Conservation (phyloP, 345 rosid genomes). For the Citrus reticulata region DNA sequence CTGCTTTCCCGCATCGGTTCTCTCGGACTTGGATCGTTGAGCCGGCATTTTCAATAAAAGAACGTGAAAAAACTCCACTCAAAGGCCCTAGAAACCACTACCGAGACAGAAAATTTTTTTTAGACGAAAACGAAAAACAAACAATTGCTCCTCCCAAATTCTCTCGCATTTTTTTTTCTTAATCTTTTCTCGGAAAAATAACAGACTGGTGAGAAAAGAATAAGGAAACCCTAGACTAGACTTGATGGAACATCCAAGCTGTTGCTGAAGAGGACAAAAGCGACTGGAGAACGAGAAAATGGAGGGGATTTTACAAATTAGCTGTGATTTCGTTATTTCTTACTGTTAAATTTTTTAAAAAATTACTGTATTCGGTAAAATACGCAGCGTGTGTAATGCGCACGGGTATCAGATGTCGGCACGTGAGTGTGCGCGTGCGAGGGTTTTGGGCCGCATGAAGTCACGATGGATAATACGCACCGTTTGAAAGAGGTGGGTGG, state of each 20-base stretch:
- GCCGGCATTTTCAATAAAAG: slow-evolving; percentile 42
- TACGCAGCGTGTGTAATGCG: slow-evolving; percentile 13
- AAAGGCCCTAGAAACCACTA: slow-evolving; percentile 21
- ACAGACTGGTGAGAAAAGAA: background rate
- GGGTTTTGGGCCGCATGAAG: background rate
- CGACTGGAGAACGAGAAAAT: slow-evolving; percentile 21
- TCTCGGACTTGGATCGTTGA: slow-evolving; percentile 71
- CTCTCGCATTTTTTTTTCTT: background rate
- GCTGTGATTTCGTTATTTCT: slow-evolving; percentile 14
- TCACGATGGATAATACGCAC: background rate
- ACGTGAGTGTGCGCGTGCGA: background rate
- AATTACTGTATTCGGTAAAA: background rate
- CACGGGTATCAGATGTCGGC: slow-evolving; percentile 10
- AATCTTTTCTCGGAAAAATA: background rate
- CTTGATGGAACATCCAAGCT: slow-evolving; percentile 21
- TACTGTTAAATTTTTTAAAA: background rate
- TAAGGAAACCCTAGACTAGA: slow-evolving; percentile 13
- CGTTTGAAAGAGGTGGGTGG: background rate
- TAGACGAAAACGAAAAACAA: background rate
- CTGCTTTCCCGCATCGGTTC: slow-evolving; percentile 58
- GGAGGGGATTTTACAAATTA: slow-evolving; percentile 27
- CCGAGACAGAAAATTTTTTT: background rate
- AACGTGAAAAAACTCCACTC: background rate
- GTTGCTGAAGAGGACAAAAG: slow-evolving; percentile 19
- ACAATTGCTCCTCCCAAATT: background rate